phyloP scores from a whole-genome alignment of 2,329 filamentous ascomycete species.

The Plenodomus tracheiphilus region DNA sequence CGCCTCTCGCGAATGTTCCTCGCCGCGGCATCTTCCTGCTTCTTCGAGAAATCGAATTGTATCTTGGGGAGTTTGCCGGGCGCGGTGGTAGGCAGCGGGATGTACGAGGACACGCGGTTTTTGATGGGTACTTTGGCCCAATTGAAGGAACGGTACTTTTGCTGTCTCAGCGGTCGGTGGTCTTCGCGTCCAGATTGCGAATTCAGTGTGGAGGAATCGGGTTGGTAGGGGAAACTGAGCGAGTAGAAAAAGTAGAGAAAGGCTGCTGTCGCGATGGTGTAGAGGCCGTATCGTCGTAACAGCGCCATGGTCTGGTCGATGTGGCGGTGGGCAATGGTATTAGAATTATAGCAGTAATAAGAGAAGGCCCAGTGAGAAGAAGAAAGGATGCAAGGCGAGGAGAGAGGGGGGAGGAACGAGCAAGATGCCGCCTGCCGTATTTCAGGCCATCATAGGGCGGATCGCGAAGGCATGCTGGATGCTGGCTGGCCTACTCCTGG shows the following conservation, averaged over 20 bases:
- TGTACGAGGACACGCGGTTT: conserved; percentile 44
- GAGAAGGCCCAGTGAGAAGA: conserved; percentile 6
- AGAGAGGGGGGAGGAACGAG: neutral
- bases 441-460: neutral
- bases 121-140: conserved; percentile 48
- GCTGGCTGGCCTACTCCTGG: neutral
- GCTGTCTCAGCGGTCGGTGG: conserved; percentile 7
- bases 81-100: conserved; percentile 43
- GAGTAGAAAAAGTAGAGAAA: conserved; percentile 45
- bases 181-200: conserved; percentile 13
- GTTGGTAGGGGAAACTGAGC: conserved; percentile 41
- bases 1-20: conserved; percentile 40
- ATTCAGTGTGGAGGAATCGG: conserved; percentile 1
- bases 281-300: conserved; percentile 43
- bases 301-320: conserved; percentile 39
- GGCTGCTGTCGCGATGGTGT: conserved; percentile 37
- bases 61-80: conserved; percentile 47
- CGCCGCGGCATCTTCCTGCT: conserved; percentile 37
- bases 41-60: conserved; percentile 44
- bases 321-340: conserved; percentile 3
- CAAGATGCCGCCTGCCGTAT: conserved; percentile 1
- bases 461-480: neutral
- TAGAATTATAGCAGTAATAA: conserved; percentile 13
- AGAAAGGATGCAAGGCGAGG: conserved; percentile 1
- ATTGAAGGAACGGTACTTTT: conserved; percentile 30